Evolutionary conservation across 1,139 yeast species (phyloP), one percentile per base, ranked within the genome.

Genomic region (Pichia sp.): DNA sequence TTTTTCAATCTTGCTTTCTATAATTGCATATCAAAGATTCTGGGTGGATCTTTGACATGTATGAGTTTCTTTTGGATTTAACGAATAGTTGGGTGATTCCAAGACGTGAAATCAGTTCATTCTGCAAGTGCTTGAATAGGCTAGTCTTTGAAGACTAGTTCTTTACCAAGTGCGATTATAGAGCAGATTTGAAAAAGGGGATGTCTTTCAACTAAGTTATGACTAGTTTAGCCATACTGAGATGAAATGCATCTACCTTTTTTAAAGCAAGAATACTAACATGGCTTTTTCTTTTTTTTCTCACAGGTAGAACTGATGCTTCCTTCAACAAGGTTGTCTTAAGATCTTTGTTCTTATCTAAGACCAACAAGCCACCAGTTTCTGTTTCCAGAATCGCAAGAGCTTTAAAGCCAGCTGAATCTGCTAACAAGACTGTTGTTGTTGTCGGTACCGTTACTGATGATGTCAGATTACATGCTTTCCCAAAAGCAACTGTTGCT

Each of bases 391-490:
- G 95, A 77, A 77, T 93, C 59, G 69, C 84, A 64, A 81, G 84
- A 68, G 88, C 93, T 64, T 72, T 86, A 66, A 69, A 70, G 61
- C 63, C 59, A 49, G 74, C 81, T 68, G 95, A 86, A 71, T 78
- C 95, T 70, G 74, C 85, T 59, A 77, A 78, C 63, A 91, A 89
- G 84, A 89, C 86, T 67, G 72, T 91, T 61, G 99, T 93, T 61
- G 95, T 91, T 75, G 96, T 89, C 62, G 97, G 98, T 73, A 93
- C 99, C 71, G 93, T 91, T 62, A 91, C 98, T 60, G 97, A 89
- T 63, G 99, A 91, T 76, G 73, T 75, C 84, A 89, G 97, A 79
- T 72, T 91, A 69, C 74, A 79, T 60, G 85, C 81, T 63, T 78
- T 86, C 79, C 97, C 97, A 74, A 89, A 89, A 82, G 74, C 93